Conservation (phyloP, 2,329 filamentous ascomycete genomes). For the Knufia fluminis region DNA sequence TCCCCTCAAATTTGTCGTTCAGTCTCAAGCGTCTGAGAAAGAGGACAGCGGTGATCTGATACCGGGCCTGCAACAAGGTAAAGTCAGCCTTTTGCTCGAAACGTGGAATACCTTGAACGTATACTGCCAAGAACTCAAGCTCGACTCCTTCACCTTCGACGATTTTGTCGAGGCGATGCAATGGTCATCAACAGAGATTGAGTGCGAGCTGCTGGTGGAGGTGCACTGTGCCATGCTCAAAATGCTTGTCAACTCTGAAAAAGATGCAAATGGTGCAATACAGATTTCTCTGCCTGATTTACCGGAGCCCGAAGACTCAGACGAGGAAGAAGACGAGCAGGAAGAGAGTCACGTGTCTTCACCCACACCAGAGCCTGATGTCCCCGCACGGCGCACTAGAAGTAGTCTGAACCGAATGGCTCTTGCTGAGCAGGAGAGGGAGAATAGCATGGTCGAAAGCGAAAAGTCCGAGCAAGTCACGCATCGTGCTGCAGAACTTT, state of each 20-base stretch:
- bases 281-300: slow-evolving; percentile 70
- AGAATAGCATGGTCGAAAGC: slow-evolving; percentile 47
- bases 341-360: slow-evolving; percentile 45
- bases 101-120: slow-evolving; percentile 97
- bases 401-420: slow-evolving; percentile 78
- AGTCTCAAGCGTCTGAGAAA: slow-evolving; percentile 38
- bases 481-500: slow-evolving; percentile 60
- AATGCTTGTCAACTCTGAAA: slow-evolving; percentile 66
- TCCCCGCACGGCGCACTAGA: slow-evolving; percentile 63
- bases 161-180: slow-evolving; percentile 86
- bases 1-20: slow-evolving; percentile 65
- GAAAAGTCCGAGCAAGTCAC: slow-evolving; percentile 32
- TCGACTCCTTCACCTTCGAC: slow-evolving; percentile 97
- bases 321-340: slow-evolving; percentile 52
- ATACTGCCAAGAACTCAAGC: slow-evolving; percentile 87
- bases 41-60: slow-evolving; percentile 38
- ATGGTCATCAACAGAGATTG: slow-evolving; percentile 61
- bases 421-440: slow-evolving; percentile 49
- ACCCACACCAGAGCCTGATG: slow-evolving; percentile 61
- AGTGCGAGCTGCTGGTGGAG: slow-evolving; percentile 80
- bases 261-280: slow-evolving; percentile 63
- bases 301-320: slow-evolving; percentile 61
- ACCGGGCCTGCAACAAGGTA: slow-evolving; percentile 66
- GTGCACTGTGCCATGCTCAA: slow-evolving; percentile 88
- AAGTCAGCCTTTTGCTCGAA: slow-evolving; percentile 76